Conservation (phyloP, 139 green algal genomes). For the Chlamydomonas incerta region DNA sequence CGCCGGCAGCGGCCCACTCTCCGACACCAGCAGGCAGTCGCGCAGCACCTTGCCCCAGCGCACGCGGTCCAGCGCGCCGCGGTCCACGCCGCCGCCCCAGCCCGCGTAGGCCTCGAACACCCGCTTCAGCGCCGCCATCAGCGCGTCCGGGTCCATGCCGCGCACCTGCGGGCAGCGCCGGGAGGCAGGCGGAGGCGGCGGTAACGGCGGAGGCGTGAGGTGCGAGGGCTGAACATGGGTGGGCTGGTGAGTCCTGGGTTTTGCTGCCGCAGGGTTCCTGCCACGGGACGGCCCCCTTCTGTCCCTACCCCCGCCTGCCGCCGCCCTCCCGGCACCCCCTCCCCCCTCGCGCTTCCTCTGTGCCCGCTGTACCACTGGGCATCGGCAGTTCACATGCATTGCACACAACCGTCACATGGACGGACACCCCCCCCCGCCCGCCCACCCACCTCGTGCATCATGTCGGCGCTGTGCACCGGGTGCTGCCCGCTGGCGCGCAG, state of each 20-base stretch:
- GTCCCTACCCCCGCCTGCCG: too few relatives aligned
- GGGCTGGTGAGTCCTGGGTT: too few relatives aligned
- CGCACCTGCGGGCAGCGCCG: slow-evolving; percentile 46
- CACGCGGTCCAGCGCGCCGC: slow-evolving; percentile 49
- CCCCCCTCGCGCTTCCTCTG: too few relatives aligned
- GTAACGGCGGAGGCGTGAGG: too few relatives aligned
- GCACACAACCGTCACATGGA: too few relatives aligned
- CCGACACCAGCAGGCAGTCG: slow-evolving; percentile 29
- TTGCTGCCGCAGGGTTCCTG: too few relatives aligned
- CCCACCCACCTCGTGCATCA: not conserved
- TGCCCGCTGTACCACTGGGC: too few relatives aligned
- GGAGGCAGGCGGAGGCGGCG: not conserved
- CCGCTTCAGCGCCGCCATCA: slow-evolving; percentile 57
- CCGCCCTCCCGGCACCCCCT: too few relatives aligned
- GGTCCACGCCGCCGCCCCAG: slow-evolving; percentile 51
- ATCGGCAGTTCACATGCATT: too few relatives aligned
- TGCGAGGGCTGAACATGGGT: too few relatives aligned
- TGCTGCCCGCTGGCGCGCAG: not conserved
- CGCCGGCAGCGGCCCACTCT: slow-evolving; percentile 31
- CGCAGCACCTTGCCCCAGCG: not conserved
- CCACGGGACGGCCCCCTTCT: too few relatives aligned
- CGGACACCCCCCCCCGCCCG: too few relatives aligned
- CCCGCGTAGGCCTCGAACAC: slow-evolving; percentile 61
- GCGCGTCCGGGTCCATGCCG: slow-evolving; percentile 45
- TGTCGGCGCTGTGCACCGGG: not conserved